Conservation (phyloP, 1,139 yeast genomes). For the Taphrina flavorubra region DNA sequence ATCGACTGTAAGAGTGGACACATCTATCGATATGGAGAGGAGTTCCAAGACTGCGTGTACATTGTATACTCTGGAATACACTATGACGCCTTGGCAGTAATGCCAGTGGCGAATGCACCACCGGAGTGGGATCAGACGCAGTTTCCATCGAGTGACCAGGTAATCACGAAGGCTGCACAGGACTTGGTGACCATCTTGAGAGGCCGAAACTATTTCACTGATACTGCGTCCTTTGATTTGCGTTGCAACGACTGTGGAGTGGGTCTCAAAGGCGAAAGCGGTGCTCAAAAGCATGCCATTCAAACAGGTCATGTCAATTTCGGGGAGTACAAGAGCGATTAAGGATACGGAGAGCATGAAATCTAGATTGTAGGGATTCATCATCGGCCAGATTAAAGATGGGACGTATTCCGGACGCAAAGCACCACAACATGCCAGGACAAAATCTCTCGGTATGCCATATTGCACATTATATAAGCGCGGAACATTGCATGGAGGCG, state of each 20-base stretch:
- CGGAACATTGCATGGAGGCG: no score
- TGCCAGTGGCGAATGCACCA: constrained; percentile 50
- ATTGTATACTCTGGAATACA: constrained; percentile 77
- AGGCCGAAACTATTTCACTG: constrained; percentile 66
- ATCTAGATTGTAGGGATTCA: neutral
- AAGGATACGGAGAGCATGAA: neutral
- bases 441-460: no score
- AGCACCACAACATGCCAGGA: no score
- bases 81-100: constrained; percentile 67
- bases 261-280: constrained; percentile 66
- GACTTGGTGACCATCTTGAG: constrained; percentile 59
- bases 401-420: no score
- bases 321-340: constrained; percentile 57
- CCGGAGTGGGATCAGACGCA: constrained; percentile 55
- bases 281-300: constrained; percentile 70
- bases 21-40: constrained; percentile 61
- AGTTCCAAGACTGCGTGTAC: constrained; percentile 55
- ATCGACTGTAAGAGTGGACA: constrained; percentile 71
- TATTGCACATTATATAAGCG: no score
- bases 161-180: constrained; percentile 54
- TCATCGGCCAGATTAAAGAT: neutral
- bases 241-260: constrained; percentile 65
- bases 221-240: constrained; percentile 66
- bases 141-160: constrained; percentile 52
- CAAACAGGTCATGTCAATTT: constrained; percentile 67